Conservation (phyloP, 176 grass and related monocot species). For the Lolium multiflorum region DNA sequence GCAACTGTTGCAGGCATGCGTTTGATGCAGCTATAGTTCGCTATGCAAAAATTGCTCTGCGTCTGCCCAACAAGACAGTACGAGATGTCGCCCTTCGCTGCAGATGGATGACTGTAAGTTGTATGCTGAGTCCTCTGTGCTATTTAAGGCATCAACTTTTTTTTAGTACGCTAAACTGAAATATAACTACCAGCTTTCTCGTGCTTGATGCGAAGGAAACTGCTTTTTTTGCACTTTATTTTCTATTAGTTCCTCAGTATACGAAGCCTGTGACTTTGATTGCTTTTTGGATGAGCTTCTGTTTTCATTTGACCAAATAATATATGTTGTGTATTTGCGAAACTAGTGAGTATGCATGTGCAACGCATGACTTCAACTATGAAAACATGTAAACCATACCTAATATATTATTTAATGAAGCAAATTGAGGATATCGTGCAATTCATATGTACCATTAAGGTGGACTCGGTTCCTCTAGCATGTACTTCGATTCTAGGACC, state of each 20-base stretch:
- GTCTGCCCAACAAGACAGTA: conserved; percentile 57
- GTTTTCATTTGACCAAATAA: background rate
- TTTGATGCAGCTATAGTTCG: conserved; percentile 49
- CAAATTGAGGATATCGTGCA: background rate
- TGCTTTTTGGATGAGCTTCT: background rate
- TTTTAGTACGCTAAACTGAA: background rate
- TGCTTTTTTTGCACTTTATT: background rate
- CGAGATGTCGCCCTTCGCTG: conserved; percentile 66
- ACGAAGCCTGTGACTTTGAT: background rate
- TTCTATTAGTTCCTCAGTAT: background rate
- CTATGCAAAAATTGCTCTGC: conserved; percentile 70
- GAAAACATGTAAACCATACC: too few relatives aligned
- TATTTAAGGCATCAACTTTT: background rate
- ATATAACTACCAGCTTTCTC: background rate
- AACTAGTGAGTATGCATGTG: background rate
- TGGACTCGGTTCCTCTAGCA: background rate
- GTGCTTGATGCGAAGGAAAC: conserved; percentile 4
- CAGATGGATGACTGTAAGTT: conserved; percentile 71
- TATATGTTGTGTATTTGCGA: background rate
- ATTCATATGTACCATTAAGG: background rate
- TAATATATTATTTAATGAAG: background rate
- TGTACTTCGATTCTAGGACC: background rate
- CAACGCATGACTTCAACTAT: too few relatives aligned
- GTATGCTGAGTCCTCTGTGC: background rate
- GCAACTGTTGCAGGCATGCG: conserved; percentile 40